Evolutionary conservation across 1,284 basidiomycete species (phyloP), one percentile per base, ranked within the genome.

Genomic region (Melampsora americana): DNA sequence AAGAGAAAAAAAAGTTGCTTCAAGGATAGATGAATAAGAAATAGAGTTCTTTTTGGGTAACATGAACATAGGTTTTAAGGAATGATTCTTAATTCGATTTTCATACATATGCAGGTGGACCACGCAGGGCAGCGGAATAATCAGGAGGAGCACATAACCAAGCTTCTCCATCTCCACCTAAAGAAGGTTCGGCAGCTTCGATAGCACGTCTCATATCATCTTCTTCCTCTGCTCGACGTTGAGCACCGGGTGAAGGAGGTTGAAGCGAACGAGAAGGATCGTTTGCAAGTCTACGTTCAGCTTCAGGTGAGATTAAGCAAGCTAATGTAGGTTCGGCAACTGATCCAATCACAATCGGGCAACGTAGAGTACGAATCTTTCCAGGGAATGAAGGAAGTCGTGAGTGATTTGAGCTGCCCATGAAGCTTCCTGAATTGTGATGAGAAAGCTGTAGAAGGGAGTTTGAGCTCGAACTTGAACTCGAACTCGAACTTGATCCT

Each of bases 301-400:
- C 30, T 35, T 74, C 71, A 35, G 70, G 64, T 11, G 59, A n/a
- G 9, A 74, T 28, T 5, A 74, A 35, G 30, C 71, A 74, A 20
- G 71, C 64, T 1, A 74, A 44, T 26, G 48, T 66, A 64, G 85
- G 85, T 77, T 85, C 85, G 16, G 83, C 82, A 39, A 85, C 85
- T 7, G 82, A 83, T 1, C 85, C 85, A 72, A 85, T 81, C 23
- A 83, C 81, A 79, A 85, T 79, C 0, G 84, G 84, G 42, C 85
- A 78, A n/a, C 83, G 79, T 9, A 85, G 79, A 28, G 83, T 82
- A 46, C 83, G 80, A 26, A 82, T 66, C 77, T 80, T 81, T 66
- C 80, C 81, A 4, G 81, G 81, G 79, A 82, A 82, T 44, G 78
- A 53, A 46, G 78, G 78, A 6, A 74, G 39, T 23, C 68, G 64